phyloP scores from a whole-genome alignment of 352 stramenopile genomes.

The Phytophthora tubulina region DNA sequence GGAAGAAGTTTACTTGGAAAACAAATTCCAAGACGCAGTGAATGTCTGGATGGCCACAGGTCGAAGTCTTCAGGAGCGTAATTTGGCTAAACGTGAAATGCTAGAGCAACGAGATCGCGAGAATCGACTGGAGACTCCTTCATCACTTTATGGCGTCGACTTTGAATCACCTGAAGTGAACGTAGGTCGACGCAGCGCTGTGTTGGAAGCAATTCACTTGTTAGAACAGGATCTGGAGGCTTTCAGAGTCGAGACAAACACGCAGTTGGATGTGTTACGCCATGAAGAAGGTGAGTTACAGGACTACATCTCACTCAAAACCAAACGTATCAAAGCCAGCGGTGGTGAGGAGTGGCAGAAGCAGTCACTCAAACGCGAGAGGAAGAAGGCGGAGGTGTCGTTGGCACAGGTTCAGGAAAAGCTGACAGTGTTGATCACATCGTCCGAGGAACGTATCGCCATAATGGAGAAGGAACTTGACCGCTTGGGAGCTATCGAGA shows the following conservation, averaged over 20 bases:
- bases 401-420: slow-evolving; percentile 66
- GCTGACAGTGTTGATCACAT: slow-evolving; percentile 47
- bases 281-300: slow-evolving; percentile 76
- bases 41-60: slow-evolving; percentile 53
- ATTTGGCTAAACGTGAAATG: slow-evolving; percentile 45
- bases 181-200: slow-evolving; percentile 66
- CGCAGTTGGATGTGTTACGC: slow-evolving; percentile 61
- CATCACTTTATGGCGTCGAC: slow-evolving; percentile 63
- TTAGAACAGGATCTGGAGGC: slow-evolving; percentile 66
- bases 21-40: slow-evolving; percentile 68
- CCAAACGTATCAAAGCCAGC: slow-evolving; percentile 78
- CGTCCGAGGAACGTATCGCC: slow-evolving; percentile 63
- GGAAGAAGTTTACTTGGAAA: slow-evolving; percentile 76
- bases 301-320: slow-evolving; percentile 82
- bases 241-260: slow-evolving; percentile 73
- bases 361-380: slow-evolving; percentile 82
- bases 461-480: slow-evolving; percentile 76
- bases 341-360: slow-evolving; percentile 84
- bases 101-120: slow-evolving; percentile 36
- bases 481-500: slow-evolving; percentile 68
- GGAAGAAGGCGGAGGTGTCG: slow-evolving; percentile 82
- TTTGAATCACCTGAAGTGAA: slow-evolving; percentile 75
- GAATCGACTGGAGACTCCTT: slow-evolving; percentile 56
- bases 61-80: slow-evolving; percentile 48
- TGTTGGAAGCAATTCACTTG: slow-evolving; percentile 55